Percentiles rank a stretch among this genome's conserved stretches.
Evolutionary conservation across 2,329 filamentous ascomycete species (phyloP).

Genomic region (Coniochaeta prunicola): DNA sequence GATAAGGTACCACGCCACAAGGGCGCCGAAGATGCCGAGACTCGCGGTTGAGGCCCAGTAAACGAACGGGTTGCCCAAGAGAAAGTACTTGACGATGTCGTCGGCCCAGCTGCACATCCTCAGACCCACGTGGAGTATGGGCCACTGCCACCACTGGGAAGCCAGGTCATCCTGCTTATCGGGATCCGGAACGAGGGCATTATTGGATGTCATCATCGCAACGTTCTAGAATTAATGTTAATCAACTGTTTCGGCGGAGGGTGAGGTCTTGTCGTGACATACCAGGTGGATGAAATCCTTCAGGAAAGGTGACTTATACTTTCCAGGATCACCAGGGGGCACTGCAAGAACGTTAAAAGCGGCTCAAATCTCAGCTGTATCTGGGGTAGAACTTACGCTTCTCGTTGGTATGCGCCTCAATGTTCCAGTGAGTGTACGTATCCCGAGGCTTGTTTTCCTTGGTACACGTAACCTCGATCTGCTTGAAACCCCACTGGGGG

Average conservation of each 20-base stretch:
- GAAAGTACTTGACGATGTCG: conserved; percentile 92
- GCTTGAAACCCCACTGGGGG: conserved; percentile 99
- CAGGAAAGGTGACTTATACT: conserved; percentile 94
- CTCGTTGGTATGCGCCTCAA: conserved; percentile 91
- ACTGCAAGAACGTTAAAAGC: conserved; percentile 46
- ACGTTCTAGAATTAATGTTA: conserved; percentile 54
- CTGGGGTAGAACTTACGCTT: conserved; percentile 54
- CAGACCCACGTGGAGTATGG: conserved; percentile 86
- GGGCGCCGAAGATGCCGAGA: conserved; percentile 62
- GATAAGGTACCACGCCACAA: conserved; percentile 78
- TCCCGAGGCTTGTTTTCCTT: conserved; percentile 91
- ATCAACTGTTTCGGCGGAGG: no score
- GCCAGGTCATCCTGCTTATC: conserved; percentile 99
- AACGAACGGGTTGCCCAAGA: conserved; percentile 90
- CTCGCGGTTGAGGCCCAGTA: conserved; percentile 91
- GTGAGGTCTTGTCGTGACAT: conserved; percentile 3
- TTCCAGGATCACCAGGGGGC: conserved; percentile 78
- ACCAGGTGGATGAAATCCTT: conserved; percentile 84
- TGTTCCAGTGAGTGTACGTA: conserved; percentile 97
- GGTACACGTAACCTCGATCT: conserved; percentile 93
- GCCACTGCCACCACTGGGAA: conserved; percentile 98
- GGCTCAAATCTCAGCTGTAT: background rate
- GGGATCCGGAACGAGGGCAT: conserved; percentile 91
- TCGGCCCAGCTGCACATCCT: conserved; percentile 99
- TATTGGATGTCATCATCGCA: conserved; percentile 99